A percentile compares a stretch with the other conserved stretches of the same genome.
phyloP scores from a whole-genome alignment of 495 filamentous ascomycete genomes.

The Aspergillus campestris region DNA sequence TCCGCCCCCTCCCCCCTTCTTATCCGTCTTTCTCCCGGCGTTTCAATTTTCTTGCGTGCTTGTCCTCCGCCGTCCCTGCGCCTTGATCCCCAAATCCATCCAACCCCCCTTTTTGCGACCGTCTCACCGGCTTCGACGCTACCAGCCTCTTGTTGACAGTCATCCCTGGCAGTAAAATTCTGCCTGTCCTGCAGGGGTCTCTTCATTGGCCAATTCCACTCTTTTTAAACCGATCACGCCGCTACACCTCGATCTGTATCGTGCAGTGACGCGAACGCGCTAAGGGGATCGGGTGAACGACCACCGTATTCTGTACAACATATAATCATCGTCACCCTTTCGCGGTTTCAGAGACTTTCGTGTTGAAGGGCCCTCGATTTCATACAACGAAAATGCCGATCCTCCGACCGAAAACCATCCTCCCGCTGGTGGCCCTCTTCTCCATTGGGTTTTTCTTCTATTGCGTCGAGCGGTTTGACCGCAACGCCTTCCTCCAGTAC shows the following conservation, averaged over 20 bases:
- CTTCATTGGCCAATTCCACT: slow-evolving; percentile 17
- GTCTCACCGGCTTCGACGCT: slow-evolving; percentile 20
- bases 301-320: slow-evolving; percentile 5
- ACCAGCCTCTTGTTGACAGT: slow-evolving; percentile 28
- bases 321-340: slow-evolving; percentile 1
- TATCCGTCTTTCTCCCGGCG: neutral
- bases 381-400: slow-evolving; percentile 36
- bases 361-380: slow-evolving; percentile 29
- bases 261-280: slow-evolving; percentile 2
- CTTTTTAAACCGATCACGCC: slow-evolving; percentile 10
- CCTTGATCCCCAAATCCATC: slow-evolving; percentile 1
- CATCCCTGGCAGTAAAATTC: slow-evolving; percentile 12
- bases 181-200: neutral
- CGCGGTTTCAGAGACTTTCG: slow-evolving; percentile 13
- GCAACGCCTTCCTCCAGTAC: slow-evolving; percentile 33
- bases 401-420: slow-evolving; percentile 37
- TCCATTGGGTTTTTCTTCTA: slow-evolving; percentile 41
- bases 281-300: slow-evolving; percentile 8
- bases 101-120: slow-evolving; percentile 7
- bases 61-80: slow-evolving; percentile 1
- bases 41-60: slow-evolving; percentile 2
- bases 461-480: slow-evolving; percentile 38
- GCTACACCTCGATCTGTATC: slow-evolving; percentile 1
- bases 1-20: slow-evolving; percentile 4
- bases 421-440: slow-evolving; percentile 35